Percentiles rank a stretch among this genome's conserved stretches.
These are phyloP conservation scores for Lichtheimia hyalospora DNA, from an alignment of 371 early-diverging fungal species.

Conservation along the genomic window DNA sequence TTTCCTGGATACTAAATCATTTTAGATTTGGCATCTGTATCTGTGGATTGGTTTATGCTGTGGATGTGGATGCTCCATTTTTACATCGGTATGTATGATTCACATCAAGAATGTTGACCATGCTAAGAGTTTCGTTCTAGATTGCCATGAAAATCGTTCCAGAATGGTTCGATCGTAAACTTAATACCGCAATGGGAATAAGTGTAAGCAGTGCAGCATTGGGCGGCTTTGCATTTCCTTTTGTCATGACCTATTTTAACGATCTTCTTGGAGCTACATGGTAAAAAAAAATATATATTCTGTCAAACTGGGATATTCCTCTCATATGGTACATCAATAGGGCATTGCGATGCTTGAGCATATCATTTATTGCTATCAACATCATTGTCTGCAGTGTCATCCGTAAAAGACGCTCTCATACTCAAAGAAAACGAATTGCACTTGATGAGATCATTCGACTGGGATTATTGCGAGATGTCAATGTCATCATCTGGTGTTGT, in stretches of 20 bases:
- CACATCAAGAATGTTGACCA: neutral
- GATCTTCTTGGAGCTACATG: too few species aligned
- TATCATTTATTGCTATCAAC: constrained; percentile 5
- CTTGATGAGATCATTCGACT: neutral
- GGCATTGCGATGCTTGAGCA: constrained; percentile 7
- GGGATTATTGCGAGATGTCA: neutral
- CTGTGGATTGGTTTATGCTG: constrained; percentile 6
- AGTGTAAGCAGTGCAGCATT: constrained; percentile 1
- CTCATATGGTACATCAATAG: neutral
- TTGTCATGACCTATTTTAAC: constrained; percentile 8
- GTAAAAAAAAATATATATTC: neutral
- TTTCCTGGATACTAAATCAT: too few species aligned
- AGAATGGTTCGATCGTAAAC: constrained; percentile 12
- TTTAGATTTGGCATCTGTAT: constrained; percentile 15
- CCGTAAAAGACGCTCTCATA: constrained; percentile 1
- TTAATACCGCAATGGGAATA: constrained; percentile 4
- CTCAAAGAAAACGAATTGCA: neutral
- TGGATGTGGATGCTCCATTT: neutral
- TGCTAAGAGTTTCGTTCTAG: neutral
- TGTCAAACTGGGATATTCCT: neutral
- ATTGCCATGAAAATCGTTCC: constrained; percentile 4
- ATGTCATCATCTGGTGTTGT: constrained; percentile 11
- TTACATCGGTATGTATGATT: neutral
- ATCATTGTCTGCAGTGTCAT: constrained; percentile 8
- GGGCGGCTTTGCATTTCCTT: constrained; percentile 8